phyloP scores from a whole-genome alignment of 163 green algal genomes.

The Chloromonas sp. region DNA sequence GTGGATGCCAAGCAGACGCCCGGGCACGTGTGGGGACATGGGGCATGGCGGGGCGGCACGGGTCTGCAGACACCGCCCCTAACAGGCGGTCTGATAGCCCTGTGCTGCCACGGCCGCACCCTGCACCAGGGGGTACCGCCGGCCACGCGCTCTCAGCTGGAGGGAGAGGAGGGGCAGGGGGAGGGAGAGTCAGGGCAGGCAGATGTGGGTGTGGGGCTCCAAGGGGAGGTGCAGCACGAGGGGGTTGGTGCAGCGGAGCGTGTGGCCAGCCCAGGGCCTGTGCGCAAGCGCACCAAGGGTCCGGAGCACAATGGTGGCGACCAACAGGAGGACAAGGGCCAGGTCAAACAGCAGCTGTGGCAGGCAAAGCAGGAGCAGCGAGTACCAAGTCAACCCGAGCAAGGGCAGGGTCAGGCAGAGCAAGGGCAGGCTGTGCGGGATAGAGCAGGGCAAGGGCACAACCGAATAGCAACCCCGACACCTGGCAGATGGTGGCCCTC shows the following conservation, averaged over 20 bases:
- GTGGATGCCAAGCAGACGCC: slow-evolving; percentile 13
- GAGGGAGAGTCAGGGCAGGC: not conserved
- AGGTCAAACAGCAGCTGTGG: not conserved
- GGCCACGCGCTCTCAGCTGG: not conserved
- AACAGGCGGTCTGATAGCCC: not conserved
- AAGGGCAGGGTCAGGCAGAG: too few species aligned
- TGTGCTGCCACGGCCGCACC: not conserved
- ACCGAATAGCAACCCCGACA: too few species aligned
- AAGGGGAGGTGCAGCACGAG: too few species aligned
- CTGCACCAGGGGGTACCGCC: not conserved
- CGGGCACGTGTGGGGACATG: slow-evolving; percentile 19
- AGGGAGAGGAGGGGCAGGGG: not conserved
- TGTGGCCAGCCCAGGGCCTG: too few species aligned
- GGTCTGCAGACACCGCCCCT: not conserved
- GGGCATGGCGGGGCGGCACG: slow-evolving; percentile 17
- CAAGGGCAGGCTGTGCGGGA: too few species aligned
- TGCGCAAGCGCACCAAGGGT: too few species aligned
- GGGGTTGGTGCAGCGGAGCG: too few species aligned
- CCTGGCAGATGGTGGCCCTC: not conserved
- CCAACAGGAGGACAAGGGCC: too few species aligned
- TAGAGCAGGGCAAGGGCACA: too few species aligned
- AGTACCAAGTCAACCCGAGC: not conserved
- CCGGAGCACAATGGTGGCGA: too few species aligned
- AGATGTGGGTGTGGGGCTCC: too few species aligned
- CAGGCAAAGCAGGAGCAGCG: not conserved